These are phyloP conservation scores for Aspergillus caelatus DNA, from an alignment of 2,329 filamentous ascomycete genomes.

Conservation along the genomic window DNA sequence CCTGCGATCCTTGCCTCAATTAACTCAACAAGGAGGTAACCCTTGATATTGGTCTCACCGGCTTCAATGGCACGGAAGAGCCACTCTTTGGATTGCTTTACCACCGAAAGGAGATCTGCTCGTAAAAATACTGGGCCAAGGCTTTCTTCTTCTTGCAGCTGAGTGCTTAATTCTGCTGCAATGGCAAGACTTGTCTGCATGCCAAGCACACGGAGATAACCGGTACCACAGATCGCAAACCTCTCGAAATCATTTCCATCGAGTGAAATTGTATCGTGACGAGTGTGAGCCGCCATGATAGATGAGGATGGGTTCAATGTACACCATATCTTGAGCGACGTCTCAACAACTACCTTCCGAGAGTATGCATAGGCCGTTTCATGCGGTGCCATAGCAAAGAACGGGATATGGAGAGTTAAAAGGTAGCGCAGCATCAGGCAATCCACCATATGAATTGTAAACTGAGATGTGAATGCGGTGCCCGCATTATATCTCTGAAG, in stretches of 20 bases:
- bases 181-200: slow-evolving; percentile 27
- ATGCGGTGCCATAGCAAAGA: slow-evolving; percentile 23
- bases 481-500: slow-evolving; percentile 18
- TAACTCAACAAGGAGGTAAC: slow-evolving; percentile 48
- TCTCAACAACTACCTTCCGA: slow-evolving; percentile 52
- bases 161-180: slow-evolving; percentile 27
- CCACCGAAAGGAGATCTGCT: slow-evolving; percentile 27
- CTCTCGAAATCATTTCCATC: slow-evolving; percentile 41
- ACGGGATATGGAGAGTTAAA: slow-evolving; percentile 33
- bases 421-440: slow-evolving; percentile 33
- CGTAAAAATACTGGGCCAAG: slow-evolving; percentile 30
- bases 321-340: slow-evolving; percentile 52
- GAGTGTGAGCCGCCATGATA: slow-evolving; percentile 11
- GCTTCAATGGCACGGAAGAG: slow-evolving; percentile 44
- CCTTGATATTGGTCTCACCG: slow-evolving; percentile 61
- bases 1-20: slow-evolving; percentile 49
- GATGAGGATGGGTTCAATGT: slow-evolving; percentile 37
- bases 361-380: slow-evolving; percentile 50
- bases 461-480: slow-evolving; percentile 14
- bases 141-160: slow-evolving; percentile 31
- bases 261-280: slow-evolving; percentile 1
- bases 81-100: slow-evolving; percentile 50
- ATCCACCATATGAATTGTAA: slow-evolving; percentile 26
- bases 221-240: slow-evolving; percentile 43
- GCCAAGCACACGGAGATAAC: slow-evolving; percentile 21